Base-by-base conservation (phyloP, 176 grass and related monocot species). In the Triticum urartu region DNA sequence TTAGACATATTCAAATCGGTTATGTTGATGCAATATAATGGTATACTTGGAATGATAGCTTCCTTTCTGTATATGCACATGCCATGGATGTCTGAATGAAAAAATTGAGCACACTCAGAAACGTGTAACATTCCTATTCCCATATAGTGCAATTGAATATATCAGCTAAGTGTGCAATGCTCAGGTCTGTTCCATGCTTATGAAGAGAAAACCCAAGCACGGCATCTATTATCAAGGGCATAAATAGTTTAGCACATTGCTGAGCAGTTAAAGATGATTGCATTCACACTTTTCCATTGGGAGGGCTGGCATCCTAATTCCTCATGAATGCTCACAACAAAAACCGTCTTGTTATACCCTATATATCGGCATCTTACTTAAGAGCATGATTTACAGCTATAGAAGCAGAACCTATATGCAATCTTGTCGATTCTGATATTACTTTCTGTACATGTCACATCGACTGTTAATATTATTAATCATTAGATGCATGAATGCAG, bases 281-380 rank as follows among this genome's bases (percentile, higher is more conserved):
- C 18, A 84, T 36, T 47, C 50, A 84, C 52, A 84, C 20, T 17
- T 81, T 76, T 64, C 33, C 9, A 63, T 54, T 64, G 45, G 17
- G 56, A 75, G 35, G 35, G 36, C 10, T 47, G 79, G 76, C 15
- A 25, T 75, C 35, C 42, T 54, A 18, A 75, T 77, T 32, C 43
- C 36, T 78, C 8, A 83, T 39, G 64, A 69, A 88, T 77, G 45
- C 33, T 65, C 38, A 52, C 10, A 64, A 20, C 7, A 80, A 64
- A 21, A 68, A 35, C 8, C 21, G 2, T 60, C 38, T 20, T 82
- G 15, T 1, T 32, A 74, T 68, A 48, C 75, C 33, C 11, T 42
- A 62, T 72, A 36, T 72, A 60, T 34, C 6, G 33, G 74, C 68
- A 75, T 75, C 73, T 36, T 59, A 79, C 75, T 84, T 87, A 84